Conservation (phyloP, 1,139 yeast species). For the Meyerozyma athensensis region DNA sequence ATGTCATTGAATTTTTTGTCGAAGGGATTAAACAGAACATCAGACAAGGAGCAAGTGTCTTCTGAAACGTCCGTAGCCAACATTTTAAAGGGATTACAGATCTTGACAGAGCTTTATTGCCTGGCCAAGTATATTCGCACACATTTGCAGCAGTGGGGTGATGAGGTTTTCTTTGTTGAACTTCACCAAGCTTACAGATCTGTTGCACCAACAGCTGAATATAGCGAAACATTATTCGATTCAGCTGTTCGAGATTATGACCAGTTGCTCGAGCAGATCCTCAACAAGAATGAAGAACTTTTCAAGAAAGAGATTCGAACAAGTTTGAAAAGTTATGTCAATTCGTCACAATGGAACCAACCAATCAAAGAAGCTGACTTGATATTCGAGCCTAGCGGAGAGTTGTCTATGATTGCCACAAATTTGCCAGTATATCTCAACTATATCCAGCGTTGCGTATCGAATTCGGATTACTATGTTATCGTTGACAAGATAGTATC, state of each 20-base stretch:
- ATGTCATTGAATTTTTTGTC: conserved; percentile 36
- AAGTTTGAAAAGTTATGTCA: conserved; percentile 50
- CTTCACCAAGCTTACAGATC: conserved; percentile 48
- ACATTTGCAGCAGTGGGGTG: conserved; percentile 58
- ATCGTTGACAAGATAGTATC: conserved; percentile 37
- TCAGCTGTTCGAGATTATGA: conserved; percentile 45
- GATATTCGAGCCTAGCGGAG: conserved; percentile 23
- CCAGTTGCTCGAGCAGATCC: conserved; percentile 33
- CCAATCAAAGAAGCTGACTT: conserved; percentile 11
- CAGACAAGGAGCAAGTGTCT: not conserved
- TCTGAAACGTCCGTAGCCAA: conserved; percentile 27
- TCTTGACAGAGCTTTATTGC: conserved; percentile 57
- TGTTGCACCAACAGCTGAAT: conserved; percentile 14
- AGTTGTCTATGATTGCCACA: conserved; percentile 32
- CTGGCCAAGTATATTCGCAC: conserved; percentile 51
- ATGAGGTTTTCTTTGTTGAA: conserved; percentile 59
- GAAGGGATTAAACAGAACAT: conserved; percentile 21
- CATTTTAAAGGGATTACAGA: conserved; percentile 47
- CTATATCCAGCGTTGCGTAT: conserved; percentile 26
- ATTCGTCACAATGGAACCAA: conserved; percentile 33
- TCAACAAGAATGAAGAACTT: conserved; percentile 37
- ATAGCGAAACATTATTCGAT: conserved; percentile 49
- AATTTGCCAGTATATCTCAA: conserved; percentile 33
- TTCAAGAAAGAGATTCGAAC: conserved; percentile 48
- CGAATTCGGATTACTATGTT: conserved; percentile 25